Evolutionary conservation across 2,329 filamentous ascomycete genomes (phyloP).

Genomic region (Aureobasidium vineae): DNA sequence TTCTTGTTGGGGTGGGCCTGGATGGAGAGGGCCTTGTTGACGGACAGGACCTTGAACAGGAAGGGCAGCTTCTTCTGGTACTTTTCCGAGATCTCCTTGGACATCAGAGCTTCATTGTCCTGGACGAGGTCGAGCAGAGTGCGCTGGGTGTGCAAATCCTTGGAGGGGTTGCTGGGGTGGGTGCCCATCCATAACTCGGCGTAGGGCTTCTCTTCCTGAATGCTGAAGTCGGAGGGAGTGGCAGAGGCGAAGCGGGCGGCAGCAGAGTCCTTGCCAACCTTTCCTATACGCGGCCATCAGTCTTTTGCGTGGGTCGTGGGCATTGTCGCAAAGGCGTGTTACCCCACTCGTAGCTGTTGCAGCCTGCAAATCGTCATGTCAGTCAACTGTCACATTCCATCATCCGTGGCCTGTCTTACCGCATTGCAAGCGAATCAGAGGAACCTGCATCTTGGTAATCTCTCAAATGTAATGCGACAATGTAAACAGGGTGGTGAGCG

Average conservation of each 20-base stretch:
- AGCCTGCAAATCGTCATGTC: constrained; percentile 57
- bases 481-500: neutral
- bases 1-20: constrained; percentile 75
- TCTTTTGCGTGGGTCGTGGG: neutral
- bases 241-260: constrained; percentile 87
- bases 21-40: constrained; percentile 93
- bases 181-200: constrained; percentile 99
- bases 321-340: constrained; percentile 33
- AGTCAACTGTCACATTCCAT: neutral
- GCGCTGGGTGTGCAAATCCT: constrained; percentile 78
- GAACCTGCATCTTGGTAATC: constrained; percentile 62
- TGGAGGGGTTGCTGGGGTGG: constrained; percentile 92
- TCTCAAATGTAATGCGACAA: neutral
- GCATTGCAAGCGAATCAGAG: constrained; percentile 80
- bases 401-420: constrained; percentile 49
- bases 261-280: constrained; percentile 81
- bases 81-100: constrained; percentile 66
- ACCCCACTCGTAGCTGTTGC: constrained; percentile 99
- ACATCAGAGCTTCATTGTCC: constrained; percentile 81
- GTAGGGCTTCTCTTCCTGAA: constrained; percentile 87
- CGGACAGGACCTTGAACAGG: constrained; percentile 95
- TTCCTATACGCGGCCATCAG: constrained; percentile 56
- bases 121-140: constrained; percentile 83
- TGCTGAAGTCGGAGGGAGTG: constrained; percentile 72
- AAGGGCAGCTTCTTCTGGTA: constrained; percentile 87